A percentile compares a stretch with the other conserved stretches of the same genome.
Conservation (phyloP, 805 yeast species). For the Suhomyces sp. region DNA sequence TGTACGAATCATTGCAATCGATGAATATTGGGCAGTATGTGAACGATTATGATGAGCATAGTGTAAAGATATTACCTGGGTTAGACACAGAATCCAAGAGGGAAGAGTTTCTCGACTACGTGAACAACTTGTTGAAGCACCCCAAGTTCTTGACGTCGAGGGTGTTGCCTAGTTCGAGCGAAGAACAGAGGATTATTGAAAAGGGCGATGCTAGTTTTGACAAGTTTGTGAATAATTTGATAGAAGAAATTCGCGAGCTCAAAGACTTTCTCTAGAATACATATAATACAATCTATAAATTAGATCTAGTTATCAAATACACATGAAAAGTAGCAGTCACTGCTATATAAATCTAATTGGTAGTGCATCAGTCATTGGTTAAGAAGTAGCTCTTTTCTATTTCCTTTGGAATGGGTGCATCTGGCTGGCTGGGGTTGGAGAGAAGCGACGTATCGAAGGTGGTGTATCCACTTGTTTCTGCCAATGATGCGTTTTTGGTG, state of each 20-base stretch:
- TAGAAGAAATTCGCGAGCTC: constrained; percentile 51
- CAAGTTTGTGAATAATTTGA: constrained; percentile 43
- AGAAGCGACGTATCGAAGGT: constrained; percentile 15
- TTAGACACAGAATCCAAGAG: constrained; percentile 58
- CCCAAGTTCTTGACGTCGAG: constrained; percentile 79
- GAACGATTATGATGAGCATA: constrained; percentile 16
- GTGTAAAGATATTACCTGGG: constrained; percentile 49
- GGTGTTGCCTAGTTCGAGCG: constrained; percentile 57
- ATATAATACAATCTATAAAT: too few species aligned
- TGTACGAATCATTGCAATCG: constrained; percentile 55
- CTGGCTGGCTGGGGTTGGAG: constrained; percentile 18
- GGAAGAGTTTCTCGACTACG: constrained; percentile 54
- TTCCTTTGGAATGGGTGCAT: constrained; percentile 38
- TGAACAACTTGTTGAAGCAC: constrained; percentile 76
- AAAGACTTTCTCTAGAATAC: constrained; percentile 28
- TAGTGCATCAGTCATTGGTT: constrained; percentile 6
- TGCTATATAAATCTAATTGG: too few species aligned
- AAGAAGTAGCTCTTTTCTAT: constrained; percentile 16
- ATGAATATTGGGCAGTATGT: constrained; percentile 53
- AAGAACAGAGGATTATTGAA: constrained; percentile 59
- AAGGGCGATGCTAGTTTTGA: constrained; percentile 34
- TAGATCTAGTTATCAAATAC: neutral
- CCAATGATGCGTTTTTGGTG: constrained; percentile 38
- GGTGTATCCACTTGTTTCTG: constrained; percentile 25
- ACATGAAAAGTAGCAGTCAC: too few species aligned